Conservation (phyloP, 2,329 filamentous ascomycete species). For the Cladosporium sp. region DNA sequence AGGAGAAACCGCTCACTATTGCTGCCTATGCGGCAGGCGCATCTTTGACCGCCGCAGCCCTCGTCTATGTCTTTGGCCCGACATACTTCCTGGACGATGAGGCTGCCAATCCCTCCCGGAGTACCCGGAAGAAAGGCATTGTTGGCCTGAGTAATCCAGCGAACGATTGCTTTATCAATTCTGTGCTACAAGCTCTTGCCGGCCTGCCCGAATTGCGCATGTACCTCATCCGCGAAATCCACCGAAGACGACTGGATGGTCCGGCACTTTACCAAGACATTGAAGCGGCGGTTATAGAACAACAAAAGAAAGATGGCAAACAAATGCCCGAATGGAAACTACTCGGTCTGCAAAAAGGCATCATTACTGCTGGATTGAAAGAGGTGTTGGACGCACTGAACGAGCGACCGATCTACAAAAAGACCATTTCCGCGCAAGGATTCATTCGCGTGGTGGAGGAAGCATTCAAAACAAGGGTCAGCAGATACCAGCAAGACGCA, state of each 20-base stretch:
- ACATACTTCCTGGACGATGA: conserved; percentile 93
- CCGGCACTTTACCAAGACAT: conserved; percentile 70
- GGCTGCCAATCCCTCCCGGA: conserved; percentile 56
- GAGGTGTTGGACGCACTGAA: conserved; percentile 90
- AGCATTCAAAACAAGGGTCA: conserved; percentile 88
- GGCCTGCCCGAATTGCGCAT: conserved; percentile 84
- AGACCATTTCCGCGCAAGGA: conserved; percentile 83
- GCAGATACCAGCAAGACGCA: conserved; percentile 92
- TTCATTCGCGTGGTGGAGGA: conserved; percentile 82
- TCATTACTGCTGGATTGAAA: conserved; percentile 85
- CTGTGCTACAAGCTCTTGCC: conserved; percentile 87
- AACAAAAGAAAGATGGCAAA: conserved; percentile 55
- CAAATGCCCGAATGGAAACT: conserved; percentile 48
- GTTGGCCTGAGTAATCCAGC: conserved; percentile 88
- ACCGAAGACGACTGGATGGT: conserved; percentile 78
- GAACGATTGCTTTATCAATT: conserved; percentile 86
- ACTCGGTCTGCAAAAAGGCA: conserved; percentile 69
- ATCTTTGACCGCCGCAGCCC: conserved; percentile 87
- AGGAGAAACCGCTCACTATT: conserved; percentile 77
- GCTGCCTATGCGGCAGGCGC: conserved; percentile 94
- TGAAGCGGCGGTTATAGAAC: conserved; percentile 53
- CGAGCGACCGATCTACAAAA: conserved; percentile 88
- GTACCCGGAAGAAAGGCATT: conserved; percentile 75
- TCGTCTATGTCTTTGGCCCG: conserved; percentile 97
- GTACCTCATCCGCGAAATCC: conserved; percentile 89